These are phyloP conservation scores for Clarireedia hainanense DNA, from an alignment of 2,329 filamentous ascomycete species.

Conservation along the genomic window DNA sequence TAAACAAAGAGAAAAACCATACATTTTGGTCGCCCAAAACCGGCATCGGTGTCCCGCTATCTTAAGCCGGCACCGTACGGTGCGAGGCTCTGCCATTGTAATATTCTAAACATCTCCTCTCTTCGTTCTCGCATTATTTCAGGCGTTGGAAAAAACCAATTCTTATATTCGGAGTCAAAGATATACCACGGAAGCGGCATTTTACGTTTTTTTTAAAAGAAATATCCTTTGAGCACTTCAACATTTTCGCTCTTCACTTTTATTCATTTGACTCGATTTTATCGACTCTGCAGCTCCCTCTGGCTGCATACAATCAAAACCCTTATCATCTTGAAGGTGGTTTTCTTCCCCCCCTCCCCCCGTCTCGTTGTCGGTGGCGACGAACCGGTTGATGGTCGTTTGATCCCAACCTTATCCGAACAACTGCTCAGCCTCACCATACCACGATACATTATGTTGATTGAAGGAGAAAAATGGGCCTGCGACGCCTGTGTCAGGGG, in stretches of 20 bases:
- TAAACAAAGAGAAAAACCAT: constrained; percentile 17
- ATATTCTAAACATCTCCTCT: constrained; percentile 13
- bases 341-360: constrained; percentile 15
- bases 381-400: constrained; percentile 19
- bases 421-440: background rate
- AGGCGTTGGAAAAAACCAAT: constrained; percentile 20
- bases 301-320: constrained; percentile 25
- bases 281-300: constrained; percentile 29
- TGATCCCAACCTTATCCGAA: constrained; percentile 7
- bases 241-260: constrained; percentile 10
- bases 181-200: constrained; percentile 24
- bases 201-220: constrained; percentile 8
- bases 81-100: constrained; percentile 27
- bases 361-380: constrained; percentile 1
- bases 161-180: constrained; percentile 16
- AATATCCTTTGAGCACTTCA: constrained; percentile 9
- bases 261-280: constrained; percentile 25
- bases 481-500: constrained; percentile 90
- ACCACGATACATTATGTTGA: constrained; percentile 50
- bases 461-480: constrained; percentile 95
- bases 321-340: constrained; percentile 21
- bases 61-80: constrained; percentile 29
- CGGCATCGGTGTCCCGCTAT: constrained; percentile 27
- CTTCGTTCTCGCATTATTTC: constrained; percentile 19
- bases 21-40: constrained; percentile 28